Conservation (phyloP, 148 eudicot genomes). For the Tetragonia tetragonoides region DNA sequence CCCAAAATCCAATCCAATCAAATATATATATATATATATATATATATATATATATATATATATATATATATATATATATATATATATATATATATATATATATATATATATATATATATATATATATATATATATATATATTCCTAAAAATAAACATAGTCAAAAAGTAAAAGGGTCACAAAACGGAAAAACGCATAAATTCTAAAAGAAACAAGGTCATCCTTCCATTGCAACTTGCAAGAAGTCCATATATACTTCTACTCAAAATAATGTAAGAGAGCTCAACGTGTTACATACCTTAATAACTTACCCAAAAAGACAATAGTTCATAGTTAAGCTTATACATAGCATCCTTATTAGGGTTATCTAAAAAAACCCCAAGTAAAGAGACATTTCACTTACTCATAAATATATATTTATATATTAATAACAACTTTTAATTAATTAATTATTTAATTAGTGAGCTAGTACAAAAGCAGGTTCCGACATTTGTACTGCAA, state of each 20-base stretch:
- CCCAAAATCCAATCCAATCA: conserved; percentile 12
- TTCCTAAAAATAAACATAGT: conserved; percentile 3
- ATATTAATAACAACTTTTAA: not conserved
- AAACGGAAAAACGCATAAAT: not conserved
- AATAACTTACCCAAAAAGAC: not conserved
- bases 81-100: too few species aligned
- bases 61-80: too few species aligned
- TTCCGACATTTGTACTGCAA: conserved; percentile 44
- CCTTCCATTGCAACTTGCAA: conserved; percentile 5
- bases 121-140: conserved; percentile 2
- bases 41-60: too few species aligned
- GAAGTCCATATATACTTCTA: not conserved
- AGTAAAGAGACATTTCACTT: not conserved
- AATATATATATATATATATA: too few species aligned
- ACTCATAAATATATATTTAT: too few species aligned
- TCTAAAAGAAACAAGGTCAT: not conserved
- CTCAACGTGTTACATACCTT: not conserved
- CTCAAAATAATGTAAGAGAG: not conserved
- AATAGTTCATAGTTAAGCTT: too few species aligned
- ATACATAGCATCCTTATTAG: too few species aligned
- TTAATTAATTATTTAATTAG: conserved; percentile 3
- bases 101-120: not conserved
- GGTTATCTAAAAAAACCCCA: not conserved
- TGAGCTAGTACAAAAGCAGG: conserved; percentile 24
- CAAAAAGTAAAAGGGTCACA: not conserved